phyloP scores from a whole-genome alignment of 208 protist species.

The Leishmania tarentolae region DNA sequence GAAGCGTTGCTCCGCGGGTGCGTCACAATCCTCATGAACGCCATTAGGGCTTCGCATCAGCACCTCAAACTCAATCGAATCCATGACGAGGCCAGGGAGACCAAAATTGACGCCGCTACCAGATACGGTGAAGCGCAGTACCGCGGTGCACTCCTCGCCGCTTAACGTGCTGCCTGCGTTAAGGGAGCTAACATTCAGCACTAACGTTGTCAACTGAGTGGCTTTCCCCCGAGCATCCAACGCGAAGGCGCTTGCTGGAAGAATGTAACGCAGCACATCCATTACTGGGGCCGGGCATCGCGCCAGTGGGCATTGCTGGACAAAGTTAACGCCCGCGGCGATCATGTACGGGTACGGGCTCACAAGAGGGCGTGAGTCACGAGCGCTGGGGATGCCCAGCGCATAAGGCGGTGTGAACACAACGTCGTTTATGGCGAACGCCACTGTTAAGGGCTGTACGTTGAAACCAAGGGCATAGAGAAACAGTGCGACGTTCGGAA shows the following conservation, averaged over 20 bases:
- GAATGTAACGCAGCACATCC: slow-evolving; percentile 48
- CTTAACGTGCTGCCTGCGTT: slow-evolving; percentile 19
- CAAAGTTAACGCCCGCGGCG: slow-evolving; percentile 76
- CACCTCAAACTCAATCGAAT: slow-evolving; percentile 74
- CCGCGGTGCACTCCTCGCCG: slow-evolving; percentile 20
- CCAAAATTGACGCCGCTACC: slow-evolving; percentile 51
- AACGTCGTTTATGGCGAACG: slow-evolving; percentile 76
- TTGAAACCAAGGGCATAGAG: slow-evolving; percentile 56
- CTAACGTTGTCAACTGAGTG: slow-evolving; percentile 10
- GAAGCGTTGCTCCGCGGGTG: neutral
- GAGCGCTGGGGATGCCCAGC: slow-evolving; percentile 40
- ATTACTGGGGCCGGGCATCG: slow-evolving; percentile 63
- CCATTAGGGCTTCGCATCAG: slow-evolving; percentile 6
- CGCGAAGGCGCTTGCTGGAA: slow-evolving; percentile 42
- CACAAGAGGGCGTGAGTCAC: slow-evolving; percentile 36
- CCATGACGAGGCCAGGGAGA: slow-evolving; percentile 46
- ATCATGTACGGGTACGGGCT: slow-evolving; percentile 56
- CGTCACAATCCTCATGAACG: neutral
- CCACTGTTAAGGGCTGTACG: slow-evolving; percentile 36
- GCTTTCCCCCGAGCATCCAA: slow-evolving; percentile 19
- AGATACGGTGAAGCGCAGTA: slow-evolving; percentile 70
- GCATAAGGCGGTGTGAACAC: slow-evolving; percentile 62
- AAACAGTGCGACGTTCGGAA: slow-evolving; percentile 51
- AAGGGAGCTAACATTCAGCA: slow-evolving; percentile 44
- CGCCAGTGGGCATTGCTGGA: slow-evolving; percentile 48